Percentiles rank a stretch among this genome's conserved stretches.
These are phyloP conservation scores for Sarocladium brachiariae DNA, from an alignment of 2,329 filamentous ascomycete genomes.

Conservation along the genomic window DNA sequence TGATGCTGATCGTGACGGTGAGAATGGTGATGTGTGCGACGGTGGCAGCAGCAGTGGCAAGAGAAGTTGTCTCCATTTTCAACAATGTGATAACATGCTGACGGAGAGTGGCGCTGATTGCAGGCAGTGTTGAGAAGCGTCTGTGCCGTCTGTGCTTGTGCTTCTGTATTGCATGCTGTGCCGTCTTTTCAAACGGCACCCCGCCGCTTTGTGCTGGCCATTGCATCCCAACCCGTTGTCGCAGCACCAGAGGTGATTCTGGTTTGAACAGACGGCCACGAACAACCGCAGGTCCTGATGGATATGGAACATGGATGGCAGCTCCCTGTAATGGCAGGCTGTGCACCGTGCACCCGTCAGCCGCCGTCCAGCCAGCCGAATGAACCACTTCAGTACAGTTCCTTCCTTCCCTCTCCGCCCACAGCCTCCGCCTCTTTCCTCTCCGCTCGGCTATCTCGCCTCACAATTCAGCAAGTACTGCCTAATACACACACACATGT, in stretches of 20 bases:
- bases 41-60: not conserved
- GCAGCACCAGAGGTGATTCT: too few species aligned
- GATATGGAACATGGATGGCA: too few species aligned
- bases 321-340: not conserved
- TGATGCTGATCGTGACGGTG: not conserved
- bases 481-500: too few species aligned
- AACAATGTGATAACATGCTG: not conserved
- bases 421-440: not conserved
- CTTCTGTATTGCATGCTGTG: not conserved
- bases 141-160: not conserved
- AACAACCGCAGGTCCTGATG: too few species aligned
- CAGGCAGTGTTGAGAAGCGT: not conserved
- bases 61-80: not conserved
- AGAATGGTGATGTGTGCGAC: not conserved
- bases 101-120: not conserved
- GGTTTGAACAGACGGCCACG: too few species aligned
- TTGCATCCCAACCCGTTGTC: too few species aligned
- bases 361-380: not conserved
- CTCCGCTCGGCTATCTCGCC: not conserved
- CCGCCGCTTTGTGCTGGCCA: too few species aligned
- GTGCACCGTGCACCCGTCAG: slow-evolving; percentile 1
- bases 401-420: not conserved
- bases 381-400: too few species aligned
- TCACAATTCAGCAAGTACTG: too few species aligned
- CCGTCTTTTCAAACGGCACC: not conserved